Conservation (phyloP, 331 rosid species). For the Acacia concinna region DNA sequence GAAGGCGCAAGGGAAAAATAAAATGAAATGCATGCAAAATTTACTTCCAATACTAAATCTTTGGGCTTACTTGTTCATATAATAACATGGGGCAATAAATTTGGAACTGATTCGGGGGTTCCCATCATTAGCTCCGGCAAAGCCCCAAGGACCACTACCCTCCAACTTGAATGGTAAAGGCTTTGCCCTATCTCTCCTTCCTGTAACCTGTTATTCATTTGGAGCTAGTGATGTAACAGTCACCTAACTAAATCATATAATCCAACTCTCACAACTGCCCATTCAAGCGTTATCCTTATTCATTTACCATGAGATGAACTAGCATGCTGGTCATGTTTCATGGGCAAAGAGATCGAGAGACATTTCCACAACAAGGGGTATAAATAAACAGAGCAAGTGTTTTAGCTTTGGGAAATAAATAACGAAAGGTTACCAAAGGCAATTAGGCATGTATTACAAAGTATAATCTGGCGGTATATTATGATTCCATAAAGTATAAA, state of each 20-base stretch:
- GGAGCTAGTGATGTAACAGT: neutral
- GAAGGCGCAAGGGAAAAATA: neutral
- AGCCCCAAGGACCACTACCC: constrained; percentile 75
- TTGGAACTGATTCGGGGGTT: constrained; percentile 83
- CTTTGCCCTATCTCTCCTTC: constrained; percentile 95
- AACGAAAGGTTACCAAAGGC: neutral
- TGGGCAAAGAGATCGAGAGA: neutral
- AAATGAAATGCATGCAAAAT: constrained; percentile 10
- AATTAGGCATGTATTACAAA: neutral
- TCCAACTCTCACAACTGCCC: constrained; percentile 7
- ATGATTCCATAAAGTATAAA: constrained; percentile 8
- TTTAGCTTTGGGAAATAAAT: neutral
- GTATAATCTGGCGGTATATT: neutral
- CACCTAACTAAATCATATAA: neutral
- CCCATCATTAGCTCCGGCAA: constrained; percentile 89
- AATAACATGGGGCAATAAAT: constrained; percentile 86
- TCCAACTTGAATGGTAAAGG: constrained; percentile 89
- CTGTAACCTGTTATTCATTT: constrained; percentile 76
- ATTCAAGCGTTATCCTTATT: neutral
- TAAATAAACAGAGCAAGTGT: neutral
- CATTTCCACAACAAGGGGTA: neutral
- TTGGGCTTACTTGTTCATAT: constrained; percentile 69
- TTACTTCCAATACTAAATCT: constrained; percentile 21
- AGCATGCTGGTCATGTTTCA: neutral
- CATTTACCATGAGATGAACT: neutral